Percentiles rank a stretch among this genome's conserved stretches.
Conservation (phyloP, 1,284 basidiomycete species). For the Sparassis latifolia region DNA sequence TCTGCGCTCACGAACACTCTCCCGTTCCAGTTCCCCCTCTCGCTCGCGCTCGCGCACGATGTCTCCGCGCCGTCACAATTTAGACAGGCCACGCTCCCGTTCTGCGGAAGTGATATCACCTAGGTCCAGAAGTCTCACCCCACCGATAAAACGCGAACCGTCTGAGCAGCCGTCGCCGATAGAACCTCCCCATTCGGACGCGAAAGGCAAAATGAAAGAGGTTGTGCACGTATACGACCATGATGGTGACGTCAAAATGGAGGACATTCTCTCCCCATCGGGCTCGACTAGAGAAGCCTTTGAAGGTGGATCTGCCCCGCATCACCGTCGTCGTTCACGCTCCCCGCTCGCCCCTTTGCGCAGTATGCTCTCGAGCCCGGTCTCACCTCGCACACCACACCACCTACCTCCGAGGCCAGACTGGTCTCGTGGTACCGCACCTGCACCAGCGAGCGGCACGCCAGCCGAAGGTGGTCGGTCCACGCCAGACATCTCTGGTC, state of each 20-base stretch:
- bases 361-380: conserved; percentile 12
- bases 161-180: neutral
- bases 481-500: too few species aligned
- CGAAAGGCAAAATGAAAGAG: neutral
- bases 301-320: neutral
- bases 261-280: conserved; percentile 3
- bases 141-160: conserved; percentile 2
- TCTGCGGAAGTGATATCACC: neutral
- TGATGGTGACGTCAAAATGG: conserved; percentile 18
- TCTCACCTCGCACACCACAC: conserved; percentile 14
- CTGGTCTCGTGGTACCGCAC: conserved; percentile 12
- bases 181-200: neutral
- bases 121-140: conserved; percentile 3
- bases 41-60: too few species aligned
- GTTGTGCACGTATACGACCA: conserved; percentile 1
- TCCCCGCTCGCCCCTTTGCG: conserved; percentile 13
- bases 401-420: conserved; percentile 13
- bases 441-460: conserved; percentile 6
- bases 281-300: neutral
- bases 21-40: too few species aligned
- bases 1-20: too few species aligned
- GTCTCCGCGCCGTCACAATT: too few species aligned
- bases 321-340: conserved; percentile 16
- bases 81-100: too few species aligned
- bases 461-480: neutral